Conservation (phyloP, 768 basidiomycete species). For the Epithele typhae region DNA sequence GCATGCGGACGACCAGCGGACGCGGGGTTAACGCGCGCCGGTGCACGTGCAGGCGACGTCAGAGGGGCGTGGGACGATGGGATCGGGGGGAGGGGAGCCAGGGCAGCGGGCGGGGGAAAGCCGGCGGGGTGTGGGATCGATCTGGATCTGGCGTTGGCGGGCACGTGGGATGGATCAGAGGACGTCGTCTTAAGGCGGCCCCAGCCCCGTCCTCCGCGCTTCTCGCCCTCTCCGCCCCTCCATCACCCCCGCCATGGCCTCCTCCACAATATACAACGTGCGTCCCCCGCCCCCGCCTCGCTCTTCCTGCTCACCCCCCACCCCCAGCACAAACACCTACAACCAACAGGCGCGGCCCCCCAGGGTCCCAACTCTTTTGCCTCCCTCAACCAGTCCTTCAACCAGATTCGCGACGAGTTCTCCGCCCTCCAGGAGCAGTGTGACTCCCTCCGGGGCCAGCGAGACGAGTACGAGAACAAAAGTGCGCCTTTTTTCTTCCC, state of each 20-base stretch:
- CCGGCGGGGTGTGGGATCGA: no score
- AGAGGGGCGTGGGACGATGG: constrained; percentile 8
- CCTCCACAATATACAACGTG: constrained; percentile 28
- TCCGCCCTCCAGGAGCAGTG: constrained; percentile 70
- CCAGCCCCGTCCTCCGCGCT: constrained; percentile 13
- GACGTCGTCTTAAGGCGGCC: constrained; percentile 16
- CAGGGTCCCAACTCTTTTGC: constrained; percentile 29
- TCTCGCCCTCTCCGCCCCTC: constrained; percentile 15
- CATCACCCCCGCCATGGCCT: constrained; percentile 21
- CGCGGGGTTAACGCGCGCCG: background rate
- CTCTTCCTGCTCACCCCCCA: background rate
- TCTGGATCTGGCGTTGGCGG: constrained; percentile 10
- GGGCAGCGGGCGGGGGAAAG: no score
- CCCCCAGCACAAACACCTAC: constrained; percentile 37
- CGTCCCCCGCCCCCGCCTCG: constrained; percentile 8
- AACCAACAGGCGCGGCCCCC: constrained; percentile 36
- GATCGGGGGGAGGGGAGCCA: no score
- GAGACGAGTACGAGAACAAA: constrained; percentile 89
- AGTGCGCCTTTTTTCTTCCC: constrained; percentile 47
- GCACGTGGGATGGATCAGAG: constrained; percentile 19
- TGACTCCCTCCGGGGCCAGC: constrained; percentile 61
- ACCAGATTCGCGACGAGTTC: constrained; percentile 80
- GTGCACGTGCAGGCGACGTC: background rate
- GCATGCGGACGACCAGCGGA: no score
- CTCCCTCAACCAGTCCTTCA: constrained; percentile 74